Evolutionary conservation across 2,329 filamentous ascomycete genomes (phyloP).

Genomic region (Pestalotiopsis sp.): DNA sequence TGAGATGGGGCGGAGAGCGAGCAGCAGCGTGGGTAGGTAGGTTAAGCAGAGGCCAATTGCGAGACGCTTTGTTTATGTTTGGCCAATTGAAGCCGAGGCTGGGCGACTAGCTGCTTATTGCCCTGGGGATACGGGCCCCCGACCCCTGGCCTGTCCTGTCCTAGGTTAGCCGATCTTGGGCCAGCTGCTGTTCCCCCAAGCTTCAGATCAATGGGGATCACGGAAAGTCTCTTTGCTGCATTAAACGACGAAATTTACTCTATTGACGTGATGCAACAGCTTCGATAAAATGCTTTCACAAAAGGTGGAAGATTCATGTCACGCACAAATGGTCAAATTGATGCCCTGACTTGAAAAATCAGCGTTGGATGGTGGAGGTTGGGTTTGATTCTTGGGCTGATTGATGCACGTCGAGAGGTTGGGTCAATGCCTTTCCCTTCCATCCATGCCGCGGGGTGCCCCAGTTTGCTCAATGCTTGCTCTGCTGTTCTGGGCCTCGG

Average conservation of each 20-base stretch:
- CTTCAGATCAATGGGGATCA: neutral
- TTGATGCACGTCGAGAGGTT: neutral
- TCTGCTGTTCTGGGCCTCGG: neutral
- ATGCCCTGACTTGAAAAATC: no score
- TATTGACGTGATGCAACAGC: neutral
- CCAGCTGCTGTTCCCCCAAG: neutral
- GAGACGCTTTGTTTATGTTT: slow-evolving; percentile 15
- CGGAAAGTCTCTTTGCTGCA: neutral
- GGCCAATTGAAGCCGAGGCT: slow-evolving; percentile 16
- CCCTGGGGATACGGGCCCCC: neutral
- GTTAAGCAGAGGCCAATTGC: slow-evolving; percentile 10
- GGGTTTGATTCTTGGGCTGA: neutral
- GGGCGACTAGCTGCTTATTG: slow-evolving; percentile 7
- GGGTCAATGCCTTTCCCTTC: neutral
- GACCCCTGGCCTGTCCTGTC: neutral
- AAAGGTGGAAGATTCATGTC: no score
- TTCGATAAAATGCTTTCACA: no score
- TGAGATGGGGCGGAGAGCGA: slow-evolving; percentile 1
- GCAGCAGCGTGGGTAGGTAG: neutral
- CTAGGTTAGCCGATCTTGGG: neutral
- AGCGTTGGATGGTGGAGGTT: neutral
- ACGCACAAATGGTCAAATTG: no score
- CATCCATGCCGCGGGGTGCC: neutral
- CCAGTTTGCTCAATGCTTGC: neutral
- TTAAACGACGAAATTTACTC: neutral